A percentile compares a stretch with the other conserved stretches of the same genome.
Evolutionary conservation across 345 rosid genomes (phyloP).

Genomic region (Punica granatum): DNA sequence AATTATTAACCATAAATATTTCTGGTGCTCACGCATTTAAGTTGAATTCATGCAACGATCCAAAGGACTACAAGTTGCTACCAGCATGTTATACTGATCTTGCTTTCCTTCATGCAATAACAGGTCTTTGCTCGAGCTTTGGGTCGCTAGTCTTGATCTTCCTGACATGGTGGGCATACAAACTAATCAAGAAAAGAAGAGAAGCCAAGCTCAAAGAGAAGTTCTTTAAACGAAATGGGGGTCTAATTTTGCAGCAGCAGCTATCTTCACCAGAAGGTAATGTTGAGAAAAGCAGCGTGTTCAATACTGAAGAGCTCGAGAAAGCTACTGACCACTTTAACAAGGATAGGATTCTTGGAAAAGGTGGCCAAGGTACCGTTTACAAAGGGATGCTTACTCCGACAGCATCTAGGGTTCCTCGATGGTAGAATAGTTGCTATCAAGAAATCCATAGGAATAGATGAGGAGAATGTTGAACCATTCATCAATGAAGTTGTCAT

Average conservation of each 20-base stretch:
- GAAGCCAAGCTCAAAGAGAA: conserved; percentile 9
- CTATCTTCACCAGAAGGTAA: background rate
- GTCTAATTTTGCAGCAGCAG: conserved; percentile 3
- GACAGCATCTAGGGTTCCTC: too few species aligned
- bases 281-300: background rate
- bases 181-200: background rate
- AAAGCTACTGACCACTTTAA: conserved; percentile 5
- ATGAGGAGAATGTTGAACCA: background rate
- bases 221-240: conserved; percentile 11
- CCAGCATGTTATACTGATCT: too few species aligned
- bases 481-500: conserved; percentile 16
- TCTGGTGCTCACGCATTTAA: too few species aligned
- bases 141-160: conserved; percentile 1
- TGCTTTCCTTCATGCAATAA: background rate
- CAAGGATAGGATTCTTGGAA: conserved; percentile 3
- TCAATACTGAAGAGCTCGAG: background rate
- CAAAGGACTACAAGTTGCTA: too few species aligned
- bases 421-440: conserved; percentile 14
- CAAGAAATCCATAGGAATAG: background rate
- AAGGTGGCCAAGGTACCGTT: conserved; percentile 6
- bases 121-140: conserved; percentile 8
- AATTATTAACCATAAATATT: too few species aligned
- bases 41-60: too few species aligned
- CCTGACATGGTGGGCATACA: conserved; percentile 4
- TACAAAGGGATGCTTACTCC: conserved; percentile 14